Base-by-base conservation (phyloP, 148 eudicot species). In the Bassia scoparia region DNA sequence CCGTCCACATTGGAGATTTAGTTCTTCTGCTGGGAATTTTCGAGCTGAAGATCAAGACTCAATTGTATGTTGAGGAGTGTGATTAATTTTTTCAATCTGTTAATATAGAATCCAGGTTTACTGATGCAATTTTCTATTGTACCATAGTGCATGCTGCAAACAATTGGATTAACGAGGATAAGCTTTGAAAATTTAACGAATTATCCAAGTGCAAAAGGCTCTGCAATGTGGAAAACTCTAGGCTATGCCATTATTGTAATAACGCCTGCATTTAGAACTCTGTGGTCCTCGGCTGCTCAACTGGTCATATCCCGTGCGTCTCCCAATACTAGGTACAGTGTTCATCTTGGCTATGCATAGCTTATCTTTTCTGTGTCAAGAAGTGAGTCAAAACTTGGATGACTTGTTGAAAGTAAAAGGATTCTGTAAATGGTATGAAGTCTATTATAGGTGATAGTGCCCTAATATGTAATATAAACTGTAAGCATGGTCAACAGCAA, bases 191-290 rank as follows among this genome's bases (percentile, higher is more conserved):
- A 88, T 78, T 78, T 94, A n/a, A 74, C 91, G 98, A 34, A 87
- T 94, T 74, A n/a, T n/a, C 89, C 98, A 58, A 86, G 84, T 70
- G 98, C 98, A 69, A 94, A 88, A 88, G 87, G 93, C 73, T 94
- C 98, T 78, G 93, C 98, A 35, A 88, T 94, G 98, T 94, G 98
- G 98, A 97, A 94, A 88, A 91, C 98, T 60, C 96, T 94, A 69
- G 96, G 61, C 80, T 84, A 26, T 94, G 98, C 76, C 76, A 86
- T 94, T 73, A 93, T 87, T 54, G 97, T 84, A 80, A 91, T 87
- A 68, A 76, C 84, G 75, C 87, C 79, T n/a, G 85, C 97, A 46
- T 73, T n/a, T 94, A 77, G 98, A 94, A 76, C 59, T 83, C 61
- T 84, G 91, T 86, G 88, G 91, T 75, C 98, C 98, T 72, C 92